Base-by-base conservation (phyloP, 164 flowering plant genomes). In the Nelumbo lutea region DNA sequence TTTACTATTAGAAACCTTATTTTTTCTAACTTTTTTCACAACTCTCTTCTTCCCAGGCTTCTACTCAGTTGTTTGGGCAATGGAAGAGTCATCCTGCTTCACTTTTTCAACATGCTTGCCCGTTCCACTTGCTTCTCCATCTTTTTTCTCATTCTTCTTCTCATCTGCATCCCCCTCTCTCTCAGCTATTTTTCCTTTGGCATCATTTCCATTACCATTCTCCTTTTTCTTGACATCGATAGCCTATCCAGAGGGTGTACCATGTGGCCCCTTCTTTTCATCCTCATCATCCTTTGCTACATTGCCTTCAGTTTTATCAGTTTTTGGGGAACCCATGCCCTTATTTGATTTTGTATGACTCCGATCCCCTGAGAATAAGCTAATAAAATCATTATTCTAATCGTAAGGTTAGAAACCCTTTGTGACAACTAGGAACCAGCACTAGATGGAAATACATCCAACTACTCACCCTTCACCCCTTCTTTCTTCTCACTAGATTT, bases 21-120 rank as follows among this genome's bases (percentile, higher is more conserved):
- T 84, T 77, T 82, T 92, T 61, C 86, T 84, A 75, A 93, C 72
- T 75, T 82, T 89, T 75, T 74, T 84, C 40, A 92, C 72, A 66
- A 88, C 80, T 78, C 80, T 93, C 79, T 86, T 93, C 74, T 87
- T 90, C 58, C 78, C 87, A 45, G 84, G 39, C 74, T 83, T 87
- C 63, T 59, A 76, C 14, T 62, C 75, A 70, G 75, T 61, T 51
- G 74, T 60, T 73, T 67, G 82, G 65, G 68, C 68, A 79, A 8
- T 74, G 64, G 78, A 46, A 60, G 66, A 55, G 73, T 59, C 84
- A 62, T 48, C 88, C 45, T 45, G 59, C 42, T 77, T 82, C 68
- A 77, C 77, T 51, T 75, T 79, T 55, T 66, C 80, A 39, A 61
- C 50, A 67, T 43, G 51, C 52, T 74, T 72, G 38, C 44, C 75